Conservation (phyloP, 441 rosid genomes). For the Erodium trifolium region DNA sequence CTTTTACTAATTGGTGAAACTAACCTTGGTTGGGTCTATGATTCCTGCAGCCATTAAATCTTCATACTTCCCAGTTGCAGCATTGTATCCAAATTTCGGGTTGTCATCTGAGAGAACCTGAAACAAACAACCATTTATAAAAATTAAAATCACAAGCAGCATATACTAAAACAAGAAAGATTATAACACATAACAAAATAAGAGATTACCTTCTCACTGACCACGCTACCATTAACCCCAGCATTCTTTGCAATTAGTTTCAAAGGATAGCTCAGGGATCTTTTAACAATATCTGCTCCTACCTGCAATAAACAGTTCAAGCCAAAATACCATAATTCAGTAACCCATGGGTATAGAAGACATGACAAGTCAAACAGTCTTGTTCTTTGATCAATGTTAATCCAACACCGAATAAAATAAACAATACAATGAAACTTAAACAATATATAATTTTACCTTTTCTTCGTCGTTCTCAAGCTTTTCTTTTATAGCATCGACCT, state of each 20-base stretch:
- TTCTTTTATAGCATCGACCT: constrained; percentile 72
- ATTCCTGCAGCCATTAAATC: constrained; percentile 96
- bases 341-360: background rate
- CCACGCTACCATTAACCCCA: constrained; percentile 47
- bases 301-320: constrained; percentile 35
- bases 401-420: background rate
- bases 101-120: constrained; percentile 70
- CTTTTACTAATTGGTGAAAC: constrained; percentile 5
- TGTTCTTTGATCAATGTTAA: background rate
- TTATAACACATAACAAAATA: background rate
- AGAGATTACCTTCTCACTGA: constrained; percentile 17
- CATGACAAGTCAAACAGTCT: background rate
- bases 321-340: background rate
- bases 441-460: constrained; percentile 34
- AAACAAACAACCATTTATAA: background rate
- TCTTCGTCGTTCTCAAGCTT: constrained; percentile 70
- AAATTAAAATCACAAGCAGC: background rate
- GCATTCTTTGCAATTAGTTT: constrained; percentile 91
- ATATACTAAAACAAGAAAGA: background rate
- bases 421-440: too few species aligned
- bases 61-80: constrained; percentile 87
- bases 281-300: constrained; percentile 84
- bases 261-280: constrained; percentile 78
- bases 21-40: constrained; percentile 90
- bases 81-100: constrained; percentile 64